phyloP scores from a whole-genome alignment of 352 stramenopile species.

The Phytophthora aleatoria region DNA sequence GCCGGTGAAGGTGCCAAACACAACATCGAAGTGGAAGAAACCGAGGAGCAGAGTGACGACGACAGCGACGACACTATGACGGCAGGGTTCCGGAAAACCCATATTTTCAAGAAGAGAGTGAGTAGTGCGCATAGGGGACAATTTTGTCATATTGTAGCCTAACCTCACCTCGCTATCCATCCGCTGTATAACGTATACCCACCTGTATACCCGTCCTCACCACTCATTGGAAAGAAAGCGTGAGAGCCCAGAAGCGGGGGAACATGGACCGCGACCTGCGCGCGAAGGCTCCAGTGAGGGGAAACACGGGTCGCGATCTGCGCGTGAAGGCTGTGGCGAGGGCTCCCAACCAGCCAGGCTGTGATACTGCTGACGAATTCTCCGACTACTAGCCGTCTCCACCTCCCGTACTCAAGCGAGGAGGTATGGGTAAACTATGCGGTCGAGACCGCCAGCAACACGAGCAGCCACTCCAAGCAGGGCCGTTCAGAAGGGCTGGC shows the following conservation, averaged over 20 bases:
- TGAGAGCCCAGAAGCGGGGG: not conserved
- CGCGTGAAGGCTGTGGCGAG: not conserved
- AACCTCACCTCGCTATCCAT: not conserved
- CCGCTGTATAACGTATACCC: not conserved
- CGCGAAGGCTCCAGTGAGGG: no score
- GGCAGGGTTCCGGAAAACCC: not conserved
- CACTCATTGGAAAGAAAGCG: not conserved
- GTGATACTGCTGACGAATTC: not conserved
- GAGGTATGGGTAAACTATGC: constrained; percentile 2
- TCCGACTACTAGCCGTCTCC: not conserved
- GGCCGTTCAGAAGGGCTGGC: not conserved
- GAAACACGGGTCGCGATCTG: no score
- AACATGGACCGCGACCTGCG: not conserved
- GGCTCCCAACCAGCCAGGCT: not conserved
- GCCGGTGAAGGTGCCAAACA: constrained; percentile 62
- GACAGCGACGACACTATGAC: constrained; percentile 28
- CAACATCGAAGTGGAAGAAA: constrained; percentile 73
- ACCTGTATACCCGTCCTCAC: not conserved
- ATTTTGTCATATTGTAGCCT: not conserved
- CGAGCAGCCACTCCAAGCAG: not conserved
- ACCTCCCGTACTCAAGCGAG: not conserved
- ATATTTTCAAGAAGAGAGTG: not conserved
- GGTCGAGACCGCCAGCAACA: not conserved
- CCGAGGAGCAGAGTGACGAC: constrained; percentile 29
- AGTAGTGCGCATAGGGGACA: not conserved